These are phyloP conservation scores for Podochytrium sp. DNA, from an alignment of 192 early-diverging fungal species.

Conservation along the genomic window DNA sequence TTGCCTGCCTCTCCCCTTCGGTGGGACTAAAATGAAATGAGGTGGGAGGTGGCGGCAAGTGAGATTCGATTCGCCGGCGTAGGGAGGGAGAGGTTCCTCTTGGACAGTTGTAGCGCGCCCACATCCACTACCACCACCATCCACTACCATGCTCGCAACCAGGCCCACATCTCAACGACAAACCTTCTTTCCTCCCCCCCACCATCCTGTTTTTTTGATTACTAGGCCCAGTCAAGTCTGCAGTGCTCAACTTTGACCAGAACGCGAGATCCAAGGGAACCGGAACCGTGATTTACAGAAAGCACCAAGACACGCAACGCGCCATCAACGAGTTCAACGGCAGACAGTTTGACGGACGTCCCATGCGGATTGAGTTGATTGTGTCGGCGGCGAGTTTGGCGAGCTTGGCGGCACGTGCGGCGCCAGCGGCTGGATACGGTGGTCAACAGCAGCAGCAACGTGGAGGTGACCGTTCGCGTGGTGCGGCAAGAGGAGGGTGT, in stretches of 20 bases:
- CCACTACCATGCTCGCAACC: neutral
- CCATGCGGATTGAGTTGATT: constrained; percentile 56
- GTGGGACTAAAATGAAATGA: too few species aligned
- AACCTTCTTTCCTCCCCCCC: too few species aligned
- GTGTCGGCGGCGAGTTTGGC: constrained; percentile 27
- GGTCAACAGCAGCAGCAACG: neutral
- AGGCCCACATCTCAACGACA: too few species aligned
- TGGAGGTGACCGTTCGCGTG: constrained; percentile 17
- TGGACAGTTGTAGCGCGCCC: neutral
- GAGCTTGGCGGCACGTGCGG: constrained; percentile 1
- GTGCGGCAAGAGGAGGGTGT: constrained; percentile 16
- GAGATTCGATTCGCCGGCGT: neutral
- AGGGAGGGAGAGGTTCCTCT: too few species aligned
- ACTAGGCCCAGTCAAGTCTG: constrained; percentile 48
- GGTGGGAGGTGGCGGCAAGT: too few species aligned
- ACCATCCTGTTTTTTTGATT: constrained; percentile 5
- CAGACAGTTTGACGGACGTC: constrained; percentile 48
- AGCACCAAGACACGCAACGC: constrained; percentile 27
- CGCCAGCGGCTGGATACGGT: neutral
- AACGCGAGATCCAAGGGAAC: constrained; percentile 50
- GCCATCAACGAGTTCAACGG: constrained; percentile 55
- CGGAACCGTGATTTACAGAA: constrained; percentile 47
- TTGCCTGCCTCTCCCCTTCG: too few species aligned
- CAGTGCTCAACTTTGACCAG: constrained; percentile 47
- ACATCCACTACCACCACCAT: too few species aligned